Evolutionary conservation across 805 yeast species (phyloP), one percentile per base, ranked within the genome.

Genomic region (Torulaspora quercuum): DNA sequence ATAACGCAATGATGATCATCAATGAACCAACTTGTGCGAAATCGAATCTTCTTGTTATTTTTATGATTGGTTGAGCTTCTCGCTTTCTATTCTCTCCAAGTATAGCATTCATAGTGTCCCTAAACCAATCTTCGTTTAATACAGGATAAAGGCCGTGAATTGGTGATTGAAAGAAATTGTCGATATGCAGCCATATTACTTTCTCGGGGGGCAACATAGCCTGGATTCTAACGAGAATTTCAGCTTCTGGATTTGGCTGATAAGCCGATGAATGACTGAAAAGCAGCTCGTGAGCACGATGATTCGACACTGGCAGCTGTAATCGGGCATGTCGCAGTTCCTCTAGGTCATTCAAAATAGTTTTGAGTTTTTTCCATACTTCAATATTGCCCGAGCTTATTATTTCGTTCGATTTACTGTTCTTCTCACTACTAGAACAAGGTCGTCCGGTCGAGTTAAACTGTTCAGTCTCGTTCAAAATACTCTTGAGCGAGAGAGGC

Each of bases 121-220:
- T 44, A 34, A 65, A 66, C 27, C 59, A 31, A 3, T 44, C 41
- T 39, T 67, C 61, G 41, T 73, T 78, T 20, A 75, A 21, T 34
- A 63, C 69, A 2, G 80, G 79, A 48, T 64, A 49, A 30, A 70
- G 66, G 3, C 76, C 73, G 48, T 74, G 73, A 7, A 72, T 35
- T 2, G 50, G 57, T 34, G 59, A 64, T 5, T 41, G 52, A 50
- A 75, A 75, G 44, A 57, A 75, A 10, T 73, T 56, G 12, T 66
- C 64, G 9, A 73, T 37, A 5, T 68, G 57, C 30, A 68, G 50
- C 77, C 78, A 73, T 4, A 73, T 49, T 0, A 65, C 68, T 30
- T 63, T 67, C 17, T 53, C 63, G 10, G 57, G 56, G 0, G 81
- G 80, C 19, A 75, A 46, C 4, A 64, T 59, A 7, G 55, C 48